A percentile compares a stretch with the other conserved stretches of the same genome.
These are phyloP conservation scores for Carex sylvatica DNA, from an alignment of 202 grass and related monocot species.

Conservation along the genomic window DNA sequence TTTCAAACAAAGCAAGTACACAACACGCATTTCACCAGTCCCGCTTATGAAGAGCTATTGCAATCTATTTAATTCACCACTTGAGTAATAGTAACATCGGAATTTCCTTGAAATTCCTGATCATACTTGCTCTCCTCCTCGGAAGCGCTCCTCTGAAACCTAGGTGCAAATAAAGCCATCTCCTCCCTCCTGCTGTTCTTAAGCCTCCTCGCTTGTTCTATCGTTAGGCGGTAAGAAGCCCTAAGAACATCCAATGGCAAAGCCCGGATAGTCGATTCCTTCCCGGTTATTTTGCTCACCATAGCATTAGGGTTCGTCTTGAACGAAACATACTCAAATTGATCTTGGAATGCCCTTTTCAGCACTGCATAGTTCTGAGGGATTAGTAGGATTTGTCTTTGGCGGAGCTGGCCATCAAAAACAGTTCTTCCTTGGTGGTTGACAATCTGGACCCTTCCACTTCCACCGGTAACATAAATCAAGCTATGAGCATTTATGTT, in stretches of 20 bases:
- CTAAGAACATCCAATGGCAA: conserved; percentile 23
- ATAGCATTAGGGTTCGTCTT: conserved; percentile 30
- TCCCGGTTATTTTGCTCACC: conserved; percentile 15
- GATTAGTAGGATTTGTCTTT: too few relatives aligned
- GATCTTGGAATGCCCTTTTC: too few relatives aligned
- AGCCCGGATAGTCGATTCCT: neutral
- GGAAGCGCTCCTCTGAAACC: neutral
- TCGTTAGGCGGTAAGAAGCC: conserved; percentile 9
- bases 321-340: neutral
- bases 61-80: neutral
- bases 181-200: conserved; percentile 29
- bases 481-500: too few relatives aligned
- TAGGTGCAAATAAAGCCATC: conserved; percentile 14
- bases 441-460: too few relatives aligned
- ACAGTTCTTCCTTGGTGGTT: too few relatives aligned
- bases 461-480: too few relatives aligned
- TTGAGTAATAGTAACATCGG: neutral
- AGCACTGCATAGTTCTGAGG: too few relatives aligned
- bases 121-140: neutral
- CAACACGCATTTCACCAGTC: too few relatives aligned
- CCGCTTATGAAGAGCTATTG: neutral
- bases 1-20: too few relatives aligned
- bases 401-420: too few relatives aligned
- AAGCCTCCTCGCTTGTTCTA: conserved; percentile 7
- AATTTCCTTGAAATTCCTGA: neutral